Conservation (phyloP, 2,329 filamentous ascomycete genomes). For the Chaetoscypha palmicola region DNA sequence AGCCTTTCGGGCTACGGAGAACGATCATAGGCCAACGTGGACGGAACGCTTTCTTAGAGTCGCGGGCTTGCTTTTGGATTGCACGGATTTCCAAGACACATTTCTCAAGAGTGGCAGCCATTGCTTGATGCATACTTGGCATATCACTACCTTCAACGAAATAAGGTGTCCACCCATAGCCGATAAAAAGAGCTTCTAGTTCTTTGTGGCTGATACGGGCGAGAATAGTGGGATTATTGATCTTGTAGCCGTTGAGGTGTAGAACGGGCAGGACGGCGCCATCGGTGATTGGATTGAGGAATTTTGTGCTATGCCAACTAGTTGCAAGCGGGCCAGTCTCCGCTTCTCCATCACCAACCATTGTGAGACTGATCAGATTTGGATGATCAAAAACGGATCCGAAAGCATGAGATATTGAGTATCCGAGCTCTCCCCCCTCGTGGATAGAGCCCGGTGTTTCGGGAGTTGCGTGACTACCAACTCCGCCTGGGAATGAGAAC, state of each 20-base stretch:
- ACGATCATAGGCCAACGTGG: constrained; percentile 75
- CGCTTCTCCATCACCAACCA: constrained; percentile 76
- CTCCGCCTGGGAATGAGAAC: constrained; percentile 75
- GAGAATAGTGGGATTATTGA: constrained; percentile 71
- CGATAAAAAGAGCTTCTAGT: constrained; percentile 59
- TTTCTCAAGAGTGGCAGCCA: constrained; percentile 69
- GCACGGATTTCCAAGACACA: constrained; percentile 63
- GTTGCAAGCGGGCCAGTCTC: constrained; percentile 75
- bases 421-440: constrained; percentile 77
- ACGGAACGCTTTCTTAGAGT: constrained; percentile 61
- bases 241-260: constrained; percentile 79
- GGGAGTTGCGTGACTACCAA: constrained; percentile 70
- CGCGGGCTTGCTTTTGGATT: constrained; percentile 65
- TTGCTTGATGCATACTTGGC: constrained; percentile 72
- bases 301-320: constrained; percentile 77
- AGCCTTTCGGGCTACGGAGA: constrained; percentile 71
- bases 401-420: constrained; percentile 72
- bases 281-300: constrained; percentile 71
- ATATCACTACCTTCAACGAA: constrained; percentile 72
- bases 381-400: constrained; percentile 71
- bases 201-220: constrained; percentile 69
- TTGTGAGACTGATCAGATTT: constrained; percentile 65
- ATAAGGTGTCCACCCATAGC: constrained; percentile 74
- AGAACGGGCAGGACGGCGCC: constrained; percentile 72
- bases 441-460: constrained; percentile 73